These are phyloP conservation scores for Apophysomyces variabilis DNA, from an alignment of 371 early-diverging fungal species.

Conservation along the genomic window DNA sequence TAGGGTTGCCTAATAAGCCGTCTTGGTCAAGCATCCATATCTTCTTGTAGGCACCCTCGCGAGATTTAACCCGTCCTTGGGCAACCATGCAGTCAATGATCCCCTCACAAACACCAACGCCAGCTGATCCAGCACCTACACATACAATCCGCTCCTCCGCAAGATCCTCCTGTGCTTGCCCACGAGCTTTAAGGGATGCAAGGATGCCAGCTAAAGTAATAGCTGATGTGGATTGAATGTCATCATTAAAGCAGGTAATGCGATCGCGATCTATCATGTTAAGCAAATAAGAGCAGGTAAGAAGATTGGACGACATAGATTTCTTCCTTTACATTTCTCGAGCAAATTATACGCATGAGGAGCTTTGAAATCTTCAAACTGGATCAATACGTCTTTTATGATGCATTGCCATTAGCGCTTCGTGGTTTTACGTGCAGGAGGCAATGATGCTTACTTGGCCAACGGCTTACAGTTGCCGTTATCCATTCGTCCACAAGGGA, in stretches of 20 bases:
- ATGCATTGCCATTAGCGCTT: not conserved
- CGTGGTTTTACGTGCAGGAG: not conserved
- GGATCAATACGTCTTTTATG: slow-evolving; percentile 48
- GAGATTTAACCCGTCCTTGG: slow-evolving; percentile 57
- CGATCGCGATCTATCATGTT: slow-evolving; percentile 46
- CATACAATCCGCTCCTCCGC: slow-evolving; percentile 59
- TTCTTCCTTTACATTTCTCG: slow-evolving; percentile 40
- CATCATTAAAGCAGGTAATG: slow-evolving; percentile 71
- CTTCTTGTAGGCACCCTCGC: slow-evolving; percentile 60
- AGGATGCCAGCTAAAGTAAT: slow-evolving; percentile 68
- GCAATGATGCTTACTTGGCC: slow-evolving; percentile 55
- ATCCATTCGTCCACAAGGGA: slow-evolving; percentile 72
- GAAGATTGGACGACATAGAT: too few species aligned
- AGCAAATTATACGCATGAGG: slow-evolving; percentile 65
- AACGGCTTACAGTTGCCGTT: slow-evolving; percentile 60
- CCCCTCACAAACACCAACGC: slow-evolving; percentile 72
- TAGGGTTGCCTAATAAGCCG: slow-evolving; percentile 54
- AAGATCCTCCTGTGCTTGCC: slow-evolving; percentile 42
- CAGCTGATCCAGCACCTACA: slow-evolving; percentile 72
- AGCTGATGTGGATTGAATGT: slow-evolving; percentile 70
- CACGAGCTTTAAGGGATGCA: slow-evolving; percentile 62
- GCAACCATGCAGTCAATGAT: slow-evolving; percentile 67
- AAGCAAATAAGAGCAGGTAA: not conserved
- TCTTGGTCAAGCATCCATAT: slow-evolving; percentile 68
- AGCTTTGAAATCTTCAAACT: slow-evolving; percentile 62